Evolutionary conservation across 2,329 filamentous ascomycete species (phyloP).

Genomic region (Onygenales sp.): DNA sequence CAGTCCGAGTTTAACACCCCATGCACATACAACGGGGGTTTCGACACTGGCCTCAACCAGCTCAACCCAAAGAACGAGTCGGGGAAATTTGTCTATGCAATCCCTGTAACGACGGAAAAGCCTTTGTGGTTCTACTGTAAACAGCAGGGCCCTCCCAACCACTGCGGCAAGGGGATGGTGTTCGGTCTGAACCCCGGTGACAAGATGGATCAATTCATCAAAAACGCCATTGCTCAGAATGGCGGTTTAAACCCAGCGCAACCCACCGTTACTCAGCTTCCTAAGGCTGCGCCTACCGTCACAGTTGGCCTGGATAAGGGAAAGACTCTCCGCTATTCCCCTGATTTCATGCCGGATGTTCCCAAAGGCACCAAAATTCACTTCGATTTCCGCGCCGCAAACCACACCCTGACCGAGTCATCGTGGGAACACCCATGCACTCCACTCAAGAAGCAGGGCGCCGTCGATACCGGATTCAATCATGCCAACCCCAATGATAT

Average conservation of each 20-base stretch:
- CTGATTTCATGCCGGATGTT: constrained; percentile 47
- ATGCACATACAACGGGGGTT: constrained; percentile 57
- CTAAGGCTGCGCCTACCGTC: constrained; percentile 26
- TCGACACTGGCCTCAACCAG: constrained; percentile 59
- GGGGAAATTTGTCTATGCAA: constrained; percentile 39
- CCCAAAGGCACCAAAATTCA: constrained; percentile 59
- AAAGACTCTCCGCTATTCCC: constrained; percentile 47
- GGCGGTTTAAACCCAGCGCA: not conserved
- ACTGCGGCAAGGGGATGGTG: constrained; percentile 69
- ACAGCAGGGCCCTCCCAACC: constrained; percentile 37
- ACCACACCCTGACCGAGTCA: constrained; percentile 69
- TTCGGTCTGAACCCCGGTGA: constrained; percentile 62
- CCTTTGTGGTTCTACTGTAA: constrained; percentile 71
- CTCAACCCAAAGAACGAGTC: constrained; percentile 57
- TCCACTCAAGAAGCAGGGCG: constrained; percentile 42
- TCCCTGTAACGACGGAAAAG: constrained; percentile 59
- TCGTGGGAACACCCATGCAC: constrained; percentile 59
- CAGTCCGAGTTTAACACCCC: constrained; percentile 60
- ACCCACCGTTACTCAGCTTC: not conserved
- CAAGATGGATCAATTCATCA: not conserved
- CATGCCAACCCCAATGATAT: constrained; percentile 58
- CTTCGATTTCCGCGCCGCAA: constrained; percentile 61
- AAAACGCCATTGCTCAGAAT: not conserved
- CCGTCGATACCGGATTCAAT: constrained; percentile 62
- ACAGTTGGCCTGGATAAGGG: constrained; percentile 58